These are phyloP conservation scores for Gynostemma pentaphyllum DNA, from an alignment of 306 rosid genomes.

Conservation along the genomic window DNA sequence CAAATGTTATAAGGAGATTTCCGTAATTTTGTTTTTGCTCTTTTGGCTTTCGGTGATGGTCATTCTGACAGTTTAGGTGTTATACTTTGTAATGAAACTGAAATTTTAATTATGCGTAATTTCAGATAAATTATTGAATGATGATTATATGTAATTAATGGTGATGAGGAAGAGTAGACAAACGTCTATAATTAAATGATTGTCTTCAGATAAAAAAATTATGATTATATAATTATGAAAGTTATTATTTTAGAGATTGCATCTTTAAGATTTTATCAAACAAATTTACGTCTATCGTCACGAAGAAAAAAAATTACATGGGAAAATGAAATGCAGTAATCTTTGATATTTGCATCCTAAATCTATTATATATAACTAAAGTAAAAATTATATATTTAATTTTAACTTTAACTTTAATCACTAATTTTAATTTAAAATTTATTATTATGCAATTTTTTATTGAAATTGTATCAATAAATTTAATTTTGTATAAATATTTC, in stretches of 20 bases:
- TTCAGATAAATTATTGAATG: not conserved
- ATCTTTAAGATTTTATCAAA: no score
- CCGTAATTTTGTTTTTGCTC: not conserved
- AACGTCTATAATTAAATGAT: not conserved
- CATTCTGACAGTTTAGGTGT: not conserved
- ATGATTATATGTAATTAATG: not conserved
- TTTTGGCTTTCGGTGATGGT: not conserved
- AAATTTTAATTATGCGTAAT: not conserved
- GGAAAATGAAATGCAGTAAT: no score
- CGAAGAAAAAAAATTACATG: no score
- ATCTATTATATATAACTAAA: no score
- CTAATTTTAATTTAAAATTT: no score
- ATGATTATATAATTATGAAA: not conserved
- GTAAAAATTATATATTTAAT: no score
- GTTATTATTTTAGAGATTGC: not conserved
- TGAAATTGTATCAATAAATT: no score
- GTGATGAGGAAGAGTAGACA: not conserved
- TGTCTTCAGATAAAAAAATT: not conserved
- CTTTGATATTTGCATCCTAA: no score
- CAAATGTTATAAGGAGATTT: not conserved
- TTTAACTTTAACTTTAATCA: no score
- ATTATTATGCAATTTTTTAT: no score
- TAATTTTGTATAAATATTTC: no score
- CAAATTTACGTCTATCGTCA: no score
- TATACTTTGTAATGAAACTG: not conserved